Evolutionary conservation across 768 basidiomycete genomes (phyloP).

Genomic region (Serpula lacrymans): DNA sequence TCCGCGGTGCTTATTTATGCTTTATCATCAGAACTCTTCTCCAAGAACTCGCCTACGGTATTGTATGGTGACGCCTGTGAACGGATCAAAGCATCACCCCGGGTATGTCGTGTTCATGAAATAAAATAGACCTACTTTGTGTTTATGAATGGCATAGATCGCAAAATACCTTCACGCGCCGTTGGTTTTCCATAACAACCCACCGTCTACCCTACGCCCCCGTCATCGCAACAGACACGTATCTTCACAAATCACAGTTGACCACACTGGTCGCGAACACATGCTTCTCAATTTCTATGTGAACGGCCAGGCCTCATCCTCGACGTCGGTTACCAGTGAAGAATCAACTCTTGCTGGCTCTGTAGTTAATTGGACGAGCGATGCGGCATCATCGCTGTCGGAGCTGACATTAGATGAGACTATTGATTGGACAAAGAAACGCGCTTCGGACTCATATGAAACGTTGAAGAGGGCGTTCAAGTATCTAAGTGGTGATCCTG

Average conservation of each 20-base stretch:
- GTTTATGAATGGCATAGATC: no score
- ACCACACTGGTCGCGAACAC: slow-evolving; percentile 73
- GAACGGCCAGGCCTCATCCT: slow-evolving; percentile 52
- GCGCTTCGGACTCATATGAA: slow-evolving; percentile 39
- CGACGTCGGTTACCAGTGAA: slow-evolving; percentile 29
- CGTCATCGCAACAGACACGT: slow-evolving; percentile 83
- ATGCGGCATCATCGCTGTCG: slow-evolving; percentile 37
- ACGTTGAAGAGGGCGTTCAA: slow-evolving; percentile 57
- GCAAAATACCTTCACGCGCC: slow-evolving; percentile 65
- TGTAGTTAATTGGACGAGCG: slow-evolving; percentile 46
- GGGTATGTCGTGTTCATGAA: slow-evolving; percentile 29
- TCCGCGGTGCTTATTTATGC: slow-evolving; percentile 73
- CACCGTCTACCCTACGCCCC: slow-evolving; percentile 70
- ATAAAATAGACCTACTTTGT: slow-evolving; percentile 1
- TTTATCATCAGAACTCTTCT: slow-evolving; percentile 79
- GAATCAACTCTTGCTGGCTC: slow-evolving; percentile 26
- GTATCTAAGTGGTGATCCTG: slow-evolving; percentile 66
- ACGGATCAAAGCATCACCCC: slow-evolving; percentile 43
- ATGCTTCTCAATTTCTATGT: slow-evolving; percentile 84
- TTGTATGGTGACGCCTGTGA: slow-evolving; percentile 63
- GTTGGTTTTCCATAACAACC: slow-evolving; percentile 76
- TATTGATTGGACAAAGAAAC: slow-evolving; percentile 43
- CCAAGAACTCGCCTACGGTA: slow-evolving; percentile 84
- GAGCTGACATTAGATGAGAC: slow-evolving; percentile 58
- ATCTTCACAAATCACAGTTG: slow-evolving; percentile 71